Evolutionary conservation across 1,139 yeast species (phyloP), one percentile per base, ranked within the genome.

Genomic region (Waltiozyma solani): DNA sequence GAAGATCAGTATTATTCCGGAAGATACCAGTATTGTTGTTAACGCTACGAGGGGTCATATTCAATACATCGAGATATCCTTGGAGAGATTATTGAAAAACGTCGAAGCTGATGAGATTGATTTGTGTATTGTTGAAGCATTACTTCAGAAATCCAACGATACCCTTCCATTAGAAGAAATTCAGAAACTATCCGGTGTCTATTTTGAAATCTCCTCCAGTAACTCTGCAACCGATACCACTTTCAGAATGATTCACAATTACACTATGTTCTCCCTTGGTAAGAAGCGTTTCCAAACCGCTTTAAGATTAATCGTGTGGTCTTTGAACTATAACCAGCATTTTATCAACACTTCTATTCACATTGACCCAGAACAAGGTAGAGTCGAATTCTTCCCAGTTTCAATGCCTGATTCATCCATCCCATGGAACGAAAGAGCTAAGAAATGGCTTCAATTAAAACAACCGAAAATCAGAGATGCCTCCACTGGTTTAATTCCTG

Each of bases 1-100:
- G n/a, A 63, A 62, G 46, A 63, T 71, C 19, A 54, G 59, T 1
- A 63, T 69, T 14, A 48, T 56, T 5, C 48, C 61, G 4, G 55
- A 56, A 23, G 60, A 60, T 23, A 48, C 50, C 31, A 51, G 56
- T 37, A 49, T 60, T 31, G 49, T 59, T 25, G 54, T 60, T 3
- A 51, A 58, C 15, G 59, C 61, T 1, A 52, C 57, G 12, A 46
- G 47, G 19, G 43, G 57, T 1, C 53, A 60, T 29, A 46, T 59
- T 13, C 58, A 53, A 37, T 63, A 60, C 42, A 59, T 62, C 15
- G 66, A 62, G 40, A 49, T 60, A 3, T 57, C 66, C 27, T 44
- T 62, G 14, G 56, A 56, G 13, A 56, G 51, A 17, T 60, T 71
- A 17, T 51, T 71, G 39, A 60, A 59, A 30, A 60, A 63, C 29